Conservation (phyloP, 2,329 filamentous ascomycete species). For the Lachnellula subtilissima region DNA sequence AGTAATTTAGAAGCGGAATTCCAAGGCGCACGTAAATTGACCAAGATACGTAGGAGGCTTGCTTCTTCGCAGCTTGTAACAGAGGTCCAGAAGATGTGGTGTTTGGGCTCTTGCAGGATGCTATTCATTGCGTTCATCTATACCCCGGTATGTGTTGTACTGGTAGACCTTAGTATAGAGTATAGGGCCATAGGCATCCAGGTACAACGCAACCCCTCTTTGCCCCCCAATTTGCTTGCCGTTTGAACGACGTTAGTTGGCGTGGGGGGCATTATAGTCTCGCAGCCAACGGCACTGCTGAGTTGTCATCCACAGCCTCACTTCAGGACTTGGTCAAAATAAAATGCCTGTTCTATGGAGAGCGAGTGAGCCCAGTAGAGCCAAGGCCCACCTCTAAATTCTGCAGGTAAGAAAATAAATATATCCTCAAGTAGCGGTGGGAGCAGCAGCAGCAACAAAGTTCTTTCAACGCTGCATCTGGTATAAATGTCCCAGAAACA, state of each 20-base stretch:
- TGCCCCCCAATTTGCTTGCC: not conserved
- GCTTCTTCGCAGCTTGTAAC: conserved; percentile 12
- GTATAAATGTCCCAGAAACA: too few relatives aligned
- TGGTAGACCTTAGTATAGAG: not conserved
- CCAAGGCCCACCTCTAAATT: not conserved
- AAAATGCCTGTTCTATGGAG: not conserved
- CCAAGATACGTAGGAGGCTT: conserved; percentile 5
- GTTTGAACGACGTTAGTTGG: not conserved
- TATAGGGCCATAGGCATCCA: not conserved
- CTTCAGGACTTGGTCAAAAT: not conserved
- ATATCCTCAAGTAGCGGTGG: not conserved
- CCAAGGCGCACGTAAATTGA: too few relatives aligned
- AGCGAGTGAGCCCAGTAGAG: not conserved
- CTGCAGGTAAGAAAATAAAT: conserved; percentile 11
- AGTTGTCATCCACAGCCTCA: conserved; percentile 13
- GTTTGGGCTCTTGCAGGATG: not conserved
- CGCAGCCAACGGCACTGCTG: not conserved
- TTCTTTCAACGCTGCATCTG: too few relatives aligned
- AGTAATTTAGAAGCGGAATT: not conserved
- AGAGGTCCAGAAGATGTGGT: not conserved
- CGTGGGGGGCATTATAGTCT: conserved; percentile 2
- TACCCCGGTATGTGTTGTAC: not conserved
- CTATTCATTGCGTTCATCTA: not conserved
- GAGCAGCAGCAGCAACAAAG: not conserved
- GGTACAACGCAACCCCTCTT: conserved; percentile 2